These are phyloP conservation scores for Hymenoscyphus albidus DNA, from an alignment of 2,329 filamentous ascomycete genomes.

Conservation along the genomic window DNA sequence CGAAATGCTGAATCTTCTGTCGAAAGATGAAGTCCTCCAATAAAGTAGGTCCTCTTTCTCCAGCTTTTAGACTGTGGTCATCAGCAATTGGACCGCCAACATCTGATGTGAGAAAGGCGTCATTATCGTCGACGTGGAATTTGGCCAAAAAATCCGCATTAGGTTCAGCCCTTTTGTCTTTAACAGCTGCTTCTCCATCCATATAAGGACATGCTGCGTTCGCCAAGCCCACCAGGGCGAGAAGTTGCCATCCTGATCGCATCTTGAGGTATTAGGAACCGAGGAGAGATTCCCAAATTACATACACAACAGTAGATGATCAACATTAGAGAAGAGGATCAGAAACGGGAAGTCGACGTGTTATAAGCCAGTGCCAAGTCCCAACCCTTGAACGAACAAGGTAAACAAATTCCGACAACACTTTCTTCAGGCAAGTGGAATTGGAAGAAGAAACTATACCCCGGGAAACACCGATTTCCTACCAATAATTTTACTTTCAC, in stretches of 20 bases:
- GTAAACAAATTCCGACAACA: too few species aligned
- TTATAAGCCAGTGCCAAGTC: too few species aligned
- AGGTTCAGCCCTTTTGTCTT: constrained; percentile 12
- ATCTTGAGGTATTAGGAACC: constrained; percentile 4
- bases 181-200: constrained; percentile 31
- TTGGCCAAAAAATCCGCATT: constrained; percentile 8
- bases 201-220: constrained; percentile 41
- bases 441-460: background rate
- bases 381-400: too few species aligned
- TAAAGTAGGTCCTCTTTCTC: constrained; percentile 62
- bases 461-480: background rate
- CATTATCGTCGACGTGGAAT: constrained; percentile 42
- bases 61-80: constrained; percentile 61
- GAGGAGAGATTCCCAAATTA: background rate
- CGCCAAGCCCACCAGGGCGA: constrained; percentile 29
- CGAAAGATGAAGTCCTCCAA: constrained; percentile 70
- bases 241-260: background rate
- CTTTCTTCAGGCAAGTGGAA: background rate
- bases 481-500: background rate
- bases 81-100: constrained; percentile 64
- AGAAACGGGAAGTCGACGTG: background rate
- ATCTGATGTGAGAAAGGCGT: constrained; percentile 59
- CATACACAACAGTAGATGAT: background rate
- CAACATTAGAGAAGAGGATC: background rate
- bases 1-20: constrained; percentile 67